Conservation (phyloP, 148 eudicot species). For the Linanthus parryae region DNA sequence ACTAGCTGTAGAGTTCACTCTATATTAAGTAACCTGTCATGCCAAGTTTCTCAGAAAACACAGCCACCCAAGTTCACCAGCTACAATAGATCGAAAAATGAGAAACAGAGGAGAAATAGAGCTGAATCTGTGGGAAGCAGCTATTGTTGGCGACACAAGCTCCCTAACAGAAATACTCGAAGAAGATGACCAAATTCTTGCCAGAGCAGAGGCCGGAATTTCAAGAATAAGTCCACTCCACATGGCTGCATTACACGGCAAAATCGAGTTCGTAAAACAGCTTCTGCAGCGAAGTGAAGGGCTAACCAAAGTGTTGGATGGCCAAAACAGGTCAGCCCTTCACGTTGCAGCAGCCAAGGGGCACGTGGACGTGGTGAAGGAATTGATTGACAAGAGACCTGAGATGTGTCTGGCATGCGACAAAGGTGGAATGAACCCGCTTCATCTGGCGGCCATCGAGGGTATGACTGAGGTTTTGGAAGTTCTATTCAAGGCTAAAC, state of each 20-base stretch:
- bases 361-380: conserved; percentile 18
- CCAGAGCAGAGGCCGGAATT: neutral
- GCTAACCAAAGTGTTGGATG: neutral
- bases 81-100: too few species aligned
- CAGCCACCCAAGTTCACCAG: too few species aligned
- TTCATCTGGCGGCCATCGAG: conserved; percentile 28
- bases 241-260: neutral
- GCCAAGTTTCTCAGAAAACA: too few species aligned
- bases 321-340: conserved; percentile 17
- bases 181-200: neutral
- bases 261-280: neutral
- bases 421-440: conserved; percentile 26
- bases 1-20: too few species aligned
- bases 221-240: neutral
- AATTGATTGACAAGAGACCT: neutral
- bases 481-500: conserved; percentile 12
- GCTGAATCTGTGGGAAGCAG: too few species aligned
- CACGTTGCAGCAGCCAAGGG: conserved; percentile 30
- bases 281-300: neutral
- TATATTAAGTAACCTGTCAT: too few species aligned
- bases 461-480: conserved; percentile 19
- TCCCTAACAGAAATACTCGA: neutral
- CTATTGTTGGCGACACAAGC: neutral
- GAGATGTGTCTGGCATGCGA: conserved; percentile 26
- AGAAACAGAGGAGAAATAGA: too few species aligned